Base-by-base conservation (phyloP, 345 rosid species). In the Cochlearia excelsa region DNA sequence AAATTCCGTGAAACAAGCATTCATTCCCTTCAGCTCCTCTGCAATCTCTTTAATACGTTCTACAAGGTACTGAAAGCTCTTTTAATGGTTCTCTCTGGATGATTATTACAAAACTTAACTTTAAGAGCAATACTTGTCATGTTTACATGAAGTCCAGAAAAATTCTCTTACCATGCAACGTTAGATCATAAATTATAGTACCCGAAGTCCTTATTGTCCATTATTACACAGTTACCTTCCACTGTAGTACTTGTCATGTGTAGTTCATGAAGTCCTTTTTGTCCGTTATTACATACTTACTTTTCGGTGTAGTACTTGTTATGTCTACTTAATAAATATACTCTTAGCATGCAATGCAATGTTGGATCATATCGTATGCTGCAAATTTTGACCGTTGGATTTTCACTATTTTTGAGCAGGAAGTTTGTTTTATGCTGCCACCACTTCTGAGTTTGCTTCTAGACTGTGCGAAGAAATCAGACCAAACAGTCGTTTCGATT, bases 371-470 rank as follows among this genome's bases (percentile, higher is more conserved):
- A 50, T 44, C 44, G 31, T 9, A 5, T 63, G 54, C 49, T 65
- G 46, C 40, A 27, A 52, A 62, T 30, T 16, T 58, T 58, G 51
- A 51, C 50, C 48, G n/a, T 30, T 33, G 30, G 39, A 37, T 46
- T 65, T 42, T 59, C 54, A 61, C 59, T 30, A n/a, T 56, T 41
- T 59, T 59, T 59, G 43, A 72, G 76, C 84, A 93, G 99, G 99
- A 87, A 79, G 99, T 93, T 9, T 82, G 92, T 79, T 89, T 93
- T 76, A 93, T 93, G 96, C 86, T 93, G 72, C 97, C 99, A 28
- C 95, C 97, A 29, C 86, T 93, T 51, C 68, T 93, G 71, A 75
- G 90, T 73, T 79, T 93, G 81, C 95, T 93, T 65, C 74, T 93
- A 73, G 99, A 93, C 73, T 93, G 95, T 58, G 97, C 99, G 29